Base-by-base conservation (phyloP, 129 eudicot genomes). In the Arctium lappa region DNA sequence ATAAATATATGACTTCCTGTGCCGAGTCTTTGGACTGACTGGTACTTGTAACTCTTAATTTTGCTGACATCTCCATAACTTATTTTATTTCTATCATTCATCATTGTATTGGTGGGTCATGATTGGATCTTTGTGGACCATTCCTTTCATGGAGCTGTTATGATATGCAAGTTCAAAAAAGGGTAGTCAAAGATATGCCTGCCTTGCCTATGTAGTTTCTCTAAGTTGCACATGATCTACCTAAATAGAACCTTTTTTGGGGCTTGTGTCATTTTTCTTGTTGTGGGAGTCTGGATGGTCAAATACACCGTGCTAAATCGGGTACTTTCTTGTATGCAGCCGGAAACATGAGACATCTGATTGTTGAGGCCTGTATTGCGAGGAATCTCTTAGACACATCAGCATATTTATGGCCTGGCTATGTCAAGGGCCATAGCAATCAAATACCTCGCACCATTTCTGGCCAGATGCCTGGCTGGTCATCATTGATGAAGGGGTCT, bases 371-470 rank as follows among this genome's bases (percentile, higher is more conserved):
- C 27, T 22, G 27, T 22, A 22, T 95, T 86, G 99, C 99, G 72
- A 89, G 98, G 83, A 87, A 93, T 84, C 86, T 93, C 73, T 76
- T 95, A 83, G 97, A 95, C 89, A 93, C 97, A 12, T 93, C 98
- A 60, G 97, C 98, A 29, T 93, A 93, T 87, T 27, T 81, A 60
- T 95, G 99, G 99, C 98, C 97, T 12, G 99, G 98, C 69, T 93
- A 95, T 86, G 92, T 93, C 50, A 95, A 91, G 88, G 97, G 92
- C 44, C 94, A 90, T 72, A 83, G 88, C 80, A 91, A 82, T 74
- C 99, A 93, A 83, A 86, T 95, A 78, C 95, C 99, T 87, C 94
- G 89, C 60, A 84, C 80, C 82, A 77, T 93, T 74, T 69, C 97
- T 63, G 90, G 97, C 39, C 98, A 93, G 77, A 82, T 88, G 85